Percentiles rank a stretch among this genome's conserved stretches.
Conservation (phyloP, 768 basidiomycete genomes). For the Auriculariales sp. region DNA sequence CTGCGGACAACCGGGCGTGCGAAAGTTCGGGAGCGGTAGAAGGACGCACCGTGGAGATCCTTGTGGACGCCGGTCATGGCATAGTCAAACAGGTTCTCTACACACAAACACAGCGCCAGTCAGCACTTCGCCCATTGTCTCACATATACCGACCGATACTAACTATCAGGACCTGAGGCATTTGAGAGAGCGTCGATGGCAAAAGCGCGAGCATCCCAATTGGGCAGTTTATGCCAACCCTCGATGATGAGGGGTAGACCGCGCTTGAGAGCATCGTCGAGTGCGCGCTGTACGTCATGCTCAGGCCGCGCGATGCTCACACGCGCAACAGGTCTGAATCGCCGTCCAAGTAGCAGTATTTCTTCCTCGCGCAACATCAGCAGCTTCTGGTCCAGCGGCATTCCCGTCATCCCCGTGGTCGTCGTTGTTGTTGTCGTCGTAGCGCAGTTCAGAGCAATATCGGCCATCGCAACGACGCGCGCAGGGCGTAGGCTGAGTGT, state of each 20-base stretch:
- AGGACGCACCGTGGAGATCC: too few species aligned
- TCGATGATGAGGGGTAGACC: conserved; percentile 54
- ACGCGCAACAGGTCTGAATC: conserved; percentile 30
- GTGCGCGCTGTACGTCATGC: conserved; percentile 17
- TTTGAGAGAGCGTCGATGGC: conserved; percentile 36
- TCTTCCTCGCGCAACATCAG: too few species aligned
- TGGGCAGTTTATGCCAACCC: conserved; percentile 35
- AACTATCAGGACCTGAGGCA: background rate
- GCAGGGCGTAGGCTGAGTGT: too few species aligned
- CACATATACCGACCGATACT: background rate
- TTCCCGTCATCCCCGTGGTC: too few species aligned
- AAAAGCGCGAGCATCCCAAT: conserved; percentile 45
- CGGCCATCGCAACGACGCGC: too few species aligned
- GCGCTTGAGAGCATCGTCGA: conserved; percentile 30
- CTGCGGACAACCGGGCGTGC: too few species aligned
- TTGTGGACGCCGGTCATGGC: too few species aligned
- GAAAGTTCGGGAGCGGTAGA: too few species aligned
- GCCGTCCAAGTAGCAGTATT: conserved; percentile 22
- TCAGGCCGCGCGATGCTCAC: conserved; percentile 19
- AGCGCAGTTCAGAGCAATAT: too few species aligned
- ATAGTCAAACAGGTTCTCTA: background rate
- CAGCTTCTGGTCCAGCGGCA: too few species aligned
- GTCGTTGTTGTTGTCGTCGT: too few species aligned
- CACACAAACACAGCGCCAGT: background rate
- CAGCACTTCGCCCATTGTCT: too few species aligned